Evolutionary conservation across 495 filamentous ascomycete species (phyloP).

Genomic region (Trichocladium antarcticum): DNA sequence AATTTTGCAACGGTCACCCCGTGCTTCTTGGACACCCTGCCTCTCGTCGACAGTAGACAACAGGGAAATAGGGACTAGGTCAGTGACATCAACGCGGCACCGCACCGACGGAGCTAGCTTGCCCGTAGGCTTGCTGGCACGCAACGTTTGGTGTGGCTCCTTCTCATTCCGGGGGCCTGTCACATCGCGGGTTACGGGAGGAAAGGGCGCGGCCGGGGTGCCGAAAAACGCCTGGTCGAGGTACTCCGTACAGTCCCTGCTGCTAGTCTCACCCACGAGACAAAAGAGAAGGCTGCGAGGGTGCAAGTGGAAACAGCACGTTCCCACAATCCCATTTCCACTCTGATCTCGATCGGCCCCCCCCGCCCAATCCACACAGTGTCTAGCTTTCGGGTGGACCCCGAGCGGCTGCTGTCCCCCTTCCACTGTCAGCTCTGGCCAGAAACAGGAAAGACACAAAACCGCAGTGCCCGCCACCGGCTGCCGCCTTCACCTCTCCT

Average conservation of each 20-base stretch:
- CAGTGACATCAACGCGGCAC: too few relatives aligned
- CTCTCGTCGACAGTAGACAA: too few relatives aligned
- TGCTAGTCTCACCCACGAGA: background rate
- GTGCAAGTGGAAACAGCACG: slow-evolving; percentile 9
- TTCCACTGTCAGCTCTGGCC: slow-evolving; percentile 7
- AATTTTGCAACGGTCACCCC: too few relatives aligned
- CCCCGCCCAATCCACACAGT: slow-evolving; percentile 11
- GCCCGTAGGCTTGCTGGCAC: background rate
- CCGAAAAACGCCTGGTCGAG: background rate
- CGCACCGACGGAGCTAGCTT: too few relatives aligned
- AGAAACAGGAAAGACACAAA: slow-evolving; percentile 18
- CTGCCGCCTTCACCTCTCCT: background rate
- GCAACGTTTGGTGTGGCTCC: background rate
- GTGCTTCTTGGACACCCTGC: too few relatives aligned
- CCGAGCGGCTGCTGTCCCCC: slow-evolving; percentile 9
- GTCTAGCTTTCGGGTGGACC: slow-evolving; percentile 7
- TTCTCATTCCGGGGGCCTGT: too few relatives aligned
- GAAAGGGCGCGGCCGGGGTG: background rate
- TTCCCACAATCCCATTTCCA: slow-evolving; percentile 18
- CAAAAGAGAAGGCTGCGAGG: slow-evolving; percentile 3
- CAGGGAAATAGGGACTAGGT: too few relatives aligned
- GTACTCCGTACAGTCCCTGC: slow-evolving; percentile 11
- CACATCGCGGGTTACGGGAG: background rate
- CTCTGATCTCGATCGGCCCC: slow-evolving; percentile 18
- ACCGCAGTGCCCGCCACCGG: slow-evolving; percentile 10